phyloP scores from a whole-genome alignment of 2,329 filamentous ascomycete genomes.

The Penicillium digitatum region DNA sequence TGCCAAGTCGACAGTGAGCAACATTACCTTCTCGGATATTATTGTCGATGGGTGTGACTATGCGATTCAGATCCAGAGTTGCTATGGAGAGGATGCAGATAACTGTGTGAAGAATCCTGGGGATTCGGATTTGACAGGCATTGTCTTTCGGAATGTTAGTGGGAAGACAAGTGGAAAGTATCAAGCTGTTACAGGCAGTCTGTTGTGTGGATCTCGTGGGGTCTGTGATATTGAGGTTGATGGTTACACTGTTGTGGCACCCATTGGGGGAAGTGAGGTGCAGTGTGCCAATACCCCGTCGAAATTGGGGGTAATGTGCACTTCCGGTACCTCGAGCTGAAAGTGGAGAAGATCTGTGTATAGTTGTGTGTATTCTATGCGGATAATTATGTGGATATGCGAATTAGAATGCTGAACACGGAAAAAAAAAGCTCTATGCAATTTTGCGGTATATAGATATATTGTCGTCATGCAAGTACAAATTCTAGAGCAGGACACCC shows the following conservation, averaged over 20 bases:
- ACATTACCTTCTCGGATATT: constrained; percentile 43
- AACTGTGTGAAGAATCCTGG: constrained; percentile 39
- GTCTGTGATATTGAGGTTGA: constrained; percentile 38
- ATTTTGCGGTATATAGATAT: constrained; percentile 16
- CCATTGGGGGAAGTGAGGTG: constrained; percentile 32
- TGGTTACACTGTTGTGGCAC: constrained; percentile 34
- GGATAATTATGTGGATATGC: no score
- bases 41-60: constrained; percentile 41
- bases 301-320: constrained; percentile 32
- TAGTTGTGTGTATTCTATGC: no score
- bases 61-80: constrained; percentile 47
- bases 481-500: neutral
- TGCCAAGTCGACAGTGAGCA: constrained; percentile 39
- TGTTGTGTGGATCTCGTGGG: constrained; percentile 39
- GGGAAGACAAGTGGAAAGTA: constrained; percentile 41
- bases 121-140: constrained; percentile 32
- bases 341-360: neutral
- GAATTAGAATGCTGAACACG: neutral
- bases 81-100: constrained; percentile 37
- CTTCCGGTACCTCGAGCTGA: constrained; percentile 35
- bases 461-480: constrained; percentile 15
- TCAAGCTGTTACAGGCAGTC: constrained; percentile 33
- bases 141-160: constrained; percentile 38
- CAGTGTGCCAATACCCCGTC: constrained; percentile 36
- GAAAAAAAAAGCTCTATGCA: constrained; percentile 9